Evolutionary conservation across 2,329 filamentous ascomycete species (phyloP), one percentile per base, ranked within the genome.

Genomic region (Aureobasidium sp.): DNA sequence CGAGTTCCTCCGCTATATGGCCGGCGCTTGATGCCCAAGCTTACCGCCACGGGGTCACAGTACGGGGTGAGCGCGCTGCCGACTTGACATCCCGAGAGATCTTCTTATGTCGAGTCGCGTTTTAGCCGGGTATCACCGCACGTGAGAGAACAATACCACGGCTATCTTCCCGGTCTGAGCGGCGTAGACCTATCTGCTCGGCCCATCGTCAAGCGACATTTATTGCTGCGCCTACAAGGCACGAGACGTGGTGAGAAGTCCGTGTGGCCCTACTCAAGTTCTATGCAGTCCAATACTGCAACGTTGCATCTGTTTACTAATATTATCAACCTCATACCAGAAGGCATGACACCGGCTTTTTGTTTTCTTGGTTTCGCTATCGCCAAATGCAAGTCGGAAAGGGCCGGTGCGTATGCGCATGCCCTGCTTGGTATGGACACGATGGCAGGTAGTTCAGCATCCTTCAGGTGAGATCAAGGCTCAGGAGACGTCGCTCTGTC

Each of bases 121-220:
- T 58, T 60, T 60, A 60, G 44, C 57, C 57, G 57, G 45, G 22
- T 45, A n/a, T 17, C 41, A 15, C 41, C 42, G 42, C 55, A 58
- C 55, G 41, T 58, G 42, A 47, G 48, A 22, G 20, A 29, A 5
- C 55, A 48, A 47, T 20, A 58, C 8, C 55, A 58, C 55, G 41
- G 55, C 42, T 7, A 48, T 37, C 41, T 22, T 17, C 6, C 22
- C 22, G 55, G 17, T 36, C 53, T 45, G 53, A 45, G 53, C 53
- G 53, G 20, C 5, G n/a, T 44, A 17, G 17, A 31, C 15, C 53
- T 44, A 34, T 39, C 53, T 57, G 41, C 41, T 45, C 15, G 8
- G 15, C 17, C 17, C 37, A n/a, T 14, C 20, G 36, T 34, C 53
- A 57, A 45, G 41, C 25, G 53, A 57, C 27, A 44, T n/a, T 36